A percentile compares a stretch with the other conserved stretches of the same genome.
These are phyloP conservation scores for Rhododendron henanense DNA, from an alignment of 148 eudicot genomes.

Conservation along the genomic window DNA sequence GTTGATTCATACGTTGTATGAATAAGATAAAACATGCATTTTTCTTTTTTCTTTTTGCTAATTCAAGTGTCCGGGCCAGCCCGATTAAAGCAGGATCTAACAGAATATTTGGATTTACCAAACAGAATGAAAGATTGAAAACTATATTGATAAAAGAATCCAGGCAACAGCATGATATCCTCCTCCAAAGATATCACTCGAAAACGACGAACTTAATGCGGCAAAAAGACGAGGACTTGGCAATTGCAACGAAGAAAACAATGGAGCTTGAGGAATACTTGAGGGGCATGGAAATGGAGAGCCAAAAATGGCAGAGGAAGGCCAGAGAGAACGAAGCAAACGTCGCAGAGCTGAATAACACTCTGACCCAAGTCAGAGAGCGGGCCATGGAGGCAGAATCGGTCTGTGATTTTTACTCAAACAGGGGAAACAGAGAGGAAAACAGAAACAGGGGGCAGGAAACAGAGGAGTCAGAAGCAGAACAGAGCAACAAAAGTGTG, in stretches of 20 bases:
- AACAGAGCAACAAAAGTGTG: not conserved
- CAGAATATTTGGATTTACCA: not conserved
- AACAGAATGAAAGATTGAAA: slow-evolving; percentile 3
- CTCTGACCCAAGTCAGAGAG: slow-evolving; percentile 23
- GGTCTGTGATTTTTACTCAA: slow-evolving; percentile 21
- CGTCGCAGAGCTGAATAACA: slow-evolving; percentile 24
- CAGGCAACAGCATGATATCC: slow-evolving; percentile 18
- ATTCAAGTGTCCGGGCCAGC: too few species aligned
- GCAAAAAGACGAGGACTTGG: slow-evolving; percentile 37
- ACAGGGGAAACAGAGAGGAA: not conserved
- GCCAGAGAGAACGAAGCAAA: slow-evolving; percentile 39
- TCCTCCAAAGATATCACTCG: slow-evolving; percentile 27
- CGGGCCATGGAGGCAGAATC: slow-evolving; percentile 33
- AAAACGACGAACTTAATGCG: slow-evolving; percentile 20
- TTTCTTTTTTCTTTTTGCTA: too few species aligned
- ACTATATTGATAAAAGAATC: slow-evolving; percentile 29
- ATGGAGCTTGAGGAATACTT: slow-evolving; percentile 34
- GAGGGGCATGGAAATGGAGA: slow-evolving; percentile 29
- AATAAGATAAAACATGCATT: too few species aligned
- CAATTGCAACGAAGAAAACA: slow-evolving; percentile 24
- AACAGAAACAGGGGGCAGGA: not conserved
- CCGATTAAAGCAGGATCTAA: not conserved
- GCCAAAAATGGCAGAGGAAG: slow-evolving; percentile 35
- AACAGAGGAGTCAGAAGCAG: not conserved
- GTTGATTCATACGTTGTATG: too few species aligned